phyloP scores from a whole-genome alignment of 306 rosid species.

The Mimosa bimucronata region DNA sequence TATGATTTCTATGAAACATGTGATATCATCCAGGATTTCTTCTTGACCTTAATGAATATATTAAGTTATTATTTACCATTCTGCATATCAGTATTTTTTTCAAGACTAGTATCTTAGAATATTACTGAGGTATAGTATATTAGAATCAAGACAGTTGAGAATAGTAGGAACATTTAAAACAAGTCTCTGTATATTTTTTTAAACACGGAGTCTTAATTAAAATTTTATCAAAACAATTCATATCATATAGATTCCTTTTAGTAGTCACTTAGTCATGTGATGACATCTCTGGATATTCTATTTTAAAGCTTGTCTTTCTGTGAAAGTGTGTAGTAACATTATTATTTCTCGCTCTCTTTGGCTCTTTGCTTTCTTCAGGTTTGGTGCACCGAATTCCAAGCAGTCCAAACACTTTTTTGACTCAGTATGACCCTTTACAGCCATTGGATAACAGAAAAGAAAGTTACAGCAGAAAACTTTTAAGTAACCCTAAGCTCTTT shows the following conservation, averaged over 20 bases:
- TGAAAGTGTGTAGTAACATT: constrained; percentile 32
- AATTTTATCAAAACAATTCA: background rate
- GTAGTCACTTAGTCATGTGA: constrained; percentile 8
- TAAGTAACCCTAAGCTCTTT: constrained; percentile 33
- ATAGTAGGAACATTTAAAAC: background rate
- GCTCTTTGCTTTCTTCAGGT: constrained; percentile 42
- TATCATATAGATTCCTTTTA: constrained; percentile 28
- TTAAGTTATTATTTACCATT: background rate
- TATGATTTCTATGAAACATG: background rate
- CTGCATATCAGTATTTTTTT: background rate
- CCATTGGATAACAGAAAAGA: constrained; percentile 46
- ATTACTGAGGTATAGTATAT: background rate
- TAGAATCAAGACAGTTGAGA: background rate
- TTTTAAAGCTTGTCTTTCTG: constrained; percentile 43
- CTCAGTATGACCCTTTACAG: constrained; percentile 49
- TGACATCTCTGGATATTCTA: constrained; percentile 13
- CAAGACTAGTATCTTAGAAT: background rate
- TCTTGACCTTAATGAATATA: background rate
- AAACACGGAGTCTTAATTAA: background rate
- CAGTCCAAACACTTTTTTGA: constrained; percentile 56
- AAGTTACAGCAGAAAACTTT: constrained; percentile 33
- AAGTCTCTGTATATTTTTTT: background rate
- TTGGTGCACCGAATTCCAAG: constrained; percentile 65
- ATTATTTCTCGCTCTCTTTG: constrained; percentile 34
- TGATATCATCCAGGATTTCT: background rate